phyloP scores from a whole-genome alignment of 352 stramenopile genomes.

The Globisporangium orthogonon region DNA sequence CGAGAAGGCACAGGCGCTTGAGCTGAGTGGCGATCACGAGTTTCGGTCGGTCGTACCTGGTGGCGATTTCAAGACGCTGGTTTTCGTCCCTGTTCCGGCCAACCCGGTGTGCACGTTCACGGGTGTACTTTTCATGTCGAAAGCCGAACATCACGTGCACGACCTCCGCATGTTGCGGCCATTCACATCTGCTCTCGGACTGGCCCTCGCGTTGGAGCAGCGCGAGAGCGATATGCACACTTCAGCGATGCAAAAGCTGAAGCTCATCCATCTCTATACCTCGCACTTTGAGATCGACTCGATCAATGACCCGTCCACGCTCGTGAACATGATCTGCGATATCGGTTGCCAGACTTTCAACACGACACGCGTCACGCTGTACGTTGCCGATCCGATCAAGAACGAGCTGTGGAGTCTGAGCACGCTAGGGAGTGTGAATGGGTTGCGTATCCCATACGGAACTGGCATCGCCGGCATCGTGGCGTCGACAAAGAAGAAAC shows the following conservation, averaged over 20 bases:
- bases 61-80: conserved; percentile 16
- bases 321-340: conserved; percentile 69
- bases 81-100: conserved; percentile 46
- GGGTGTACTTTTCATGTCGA: conserved; percentile 10
- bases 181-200: conserved; percentile 36
- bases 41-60: conserved; percentile 19
- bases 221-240: conserved; percentile 50
- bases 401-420: conserved; percentile 69
- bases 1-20: conserved; percentile 22
- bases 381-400: conserved; percentile 73
- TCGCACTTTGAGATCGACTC: conserved; percentile 60
- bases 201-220: conserved; percentile 42
- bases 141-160: conserved; percentile 1
- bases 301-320: conserved; percentile 59
- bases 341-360: conserved; percentile 66
- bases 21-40: conserved; percentile 30
- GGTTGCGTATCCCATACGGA: conserved; percentile 62
- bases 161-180: conserved; percentile 30
- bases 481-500: conserved; percentile 40
- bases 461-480: conserved; percentile 73
- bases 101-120: conserved; percentile 15
- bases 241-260: conserved; percentile 60
- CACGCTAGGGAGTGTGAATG: conserved; percentile 64
- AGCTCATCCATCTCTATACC: conserved; percentile 58
- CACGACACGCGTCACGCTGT: conserved; percentile 59